These are phyloP conservation scores for Spathaspora sp. DNA, from an alignment of 1,139 yeast species.

Conservation along the genomic window DNA sequence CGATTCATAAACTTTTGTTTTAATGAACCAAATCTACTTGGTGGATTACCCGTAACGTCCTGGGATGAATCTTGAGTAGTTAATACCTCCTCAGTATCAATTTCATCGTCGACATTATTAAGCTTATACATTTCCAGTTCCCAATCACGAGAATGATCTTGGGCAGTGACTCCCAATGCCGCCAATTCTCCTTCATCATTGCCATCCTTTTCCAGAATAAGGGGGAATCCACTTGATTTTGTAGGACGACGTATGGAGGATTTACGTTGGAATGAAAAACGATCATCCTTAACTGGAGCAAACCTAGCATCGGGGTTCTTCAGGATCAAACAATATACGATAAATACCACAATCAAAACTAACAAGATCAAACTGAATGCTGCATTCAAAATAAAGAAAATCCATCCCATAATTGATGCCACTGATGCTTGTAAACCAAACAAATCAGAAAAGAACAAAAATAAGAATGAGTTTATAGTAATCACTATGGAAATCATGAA, in stretches of 20 bases:
- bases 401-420: constrained; percentile 76
- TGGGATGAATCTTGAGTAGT: constrained; percentile 2
- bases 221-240: not conserved
- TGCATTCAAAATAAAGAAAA: constrained; percentile 75
- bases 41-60: too few species aligned
- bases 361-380: constrained; percentile 69
- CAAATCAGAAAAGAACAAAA: constrained; percentile 70
- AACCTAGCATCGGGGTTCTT: constrained; percentile 83
- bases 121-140: constrained; percentile 60
- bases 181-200: constrained; percentile 53
- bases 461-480: constrained; percentile 68
- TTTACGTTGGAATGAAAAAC: constrained; percentile 75
- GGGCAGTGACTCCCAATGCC: constrained; percentile 69
- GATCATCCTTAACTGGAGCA: constrained; percentile 80
- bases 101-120: constrained; percentile 23
- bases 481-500: constrained; percentile 64
- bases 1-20: constrained; percentile 1
- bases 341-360: constrained; percentile 58
- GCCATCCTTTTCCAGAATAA: constrained; percentile 5
- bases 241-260: constrained; percentile 26
- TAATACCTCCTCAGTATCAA: constrained; percentile 17
- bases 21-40: constrained; percentile 9
- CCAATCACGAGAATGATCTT: constrained; percentile 71
- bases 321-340: constrained; percentile 55
- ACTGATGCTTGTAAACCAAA: constrained; percentile 70